Evolutionary conservation across 805 yeast species (phyloP), one percentile per base, ranked within the genome.

Genomic region (Cyberlindnera petersonii): DNA sequence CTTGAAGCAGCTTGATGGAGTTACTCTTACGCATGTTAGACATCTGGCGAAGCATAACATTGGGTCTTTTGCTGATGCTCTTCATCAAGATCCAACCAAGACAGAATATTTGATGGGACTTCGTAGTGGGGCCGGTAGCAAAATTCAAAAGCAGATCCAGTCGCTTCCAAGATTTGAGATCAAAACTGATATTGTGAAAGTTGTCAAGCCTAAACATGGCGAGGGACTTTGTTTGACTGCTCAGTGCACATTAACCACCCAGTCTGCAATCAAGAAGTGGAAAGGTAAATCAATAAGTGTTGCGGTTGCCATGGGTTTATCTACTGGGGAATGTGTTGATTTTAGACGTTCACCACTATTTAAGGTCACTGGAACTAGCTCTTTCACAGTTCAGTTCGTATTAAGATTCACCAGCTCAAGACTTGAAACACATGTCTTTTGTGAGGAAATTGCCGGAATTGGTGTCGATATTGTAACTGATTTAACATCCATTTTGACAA

Each of bases 1-100:
- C 4, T 50, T 75, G n/a, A 54, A 68, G 34, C 82, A 76, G 39
- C 37, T 76, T 9, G 69, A 68, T 20, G 72, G 70, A 6, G 55
- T 76, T 16, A 79, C 76, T 0, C 41, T 65, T 3, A 66, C 61
- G 0, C 58, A 66, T 19, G 65, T 69, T 0, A 55, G 68, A 27
- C 65, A 63, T 31, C 57, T 74, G 36, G 55, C 58, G 0, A 60
- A 56, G 16, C 62, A 63, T 8, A 58, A 64, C n/a, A 45, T 75
- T 3, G 39, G 35, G 4, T 47, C 50, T 3, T 53, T 75, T 18
- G 42, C 50, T 3, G 63, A 68, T 6, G 44, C 70, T 5, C 33
- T 43, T 16, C 19, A 36, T 0, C 45, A 71, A 22, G 45, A 63
- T 2, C 46, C 59, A 5, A 50, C 48, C 3, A 63, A 64, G 32